Conservation (phyloP, 495 filamentous ascomycete species). For the Tuber microsphaerosporum region DNA sequence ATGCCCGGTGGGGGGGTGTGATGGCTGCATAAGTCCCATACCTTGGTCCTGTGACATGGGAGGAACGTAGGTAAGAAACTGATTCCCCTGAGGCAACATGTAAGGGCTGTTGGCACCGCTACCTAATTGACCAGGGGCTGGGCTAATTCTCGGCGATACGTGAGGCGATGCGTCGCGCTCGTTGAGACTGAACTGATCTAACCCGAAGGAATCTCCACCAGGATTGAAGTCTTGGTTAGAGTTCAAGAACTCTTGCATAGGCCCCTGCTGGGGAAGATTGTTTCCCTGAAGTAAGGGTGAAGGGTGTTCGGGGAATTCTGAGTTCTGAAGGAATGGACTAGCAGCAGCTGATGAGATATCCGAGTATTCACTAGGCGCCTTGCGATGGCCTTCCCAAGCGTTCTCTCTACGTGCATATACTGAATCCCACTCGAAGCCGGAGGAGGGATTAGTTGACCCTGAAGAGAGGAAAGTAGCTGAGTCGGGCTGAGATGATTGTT, state of each 20-base stretch:
- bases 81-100: slow-evolving; percentile 62
- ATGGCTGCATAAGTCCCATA: slow-evolving; percentile 49
- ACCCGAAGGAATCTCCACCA: slow-evolving; percentile 36
- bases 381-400: slow-evolving; percentile 67
- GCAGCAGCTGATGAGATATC: slow-evolving; percentile 72
- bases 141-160: slow-evolving; percentile 35
- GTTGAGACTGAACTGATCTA: slow-evolving; percentile 65
- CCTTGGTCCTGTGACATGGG: slow-evolving; percentile 50
- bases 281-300: slow-evolving; percentile 75
- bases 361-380: slow-evolving; percentile 83
- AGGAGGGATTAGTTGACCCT: slow-evolving; percentile 53
- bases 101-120: slow-evolving; percentile 49
- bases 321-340: slow-evolving; percentile 71
- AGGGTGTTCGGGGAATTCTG: slow-evolving; percentile 70
- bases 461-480: slow-evolving; percentile 61
- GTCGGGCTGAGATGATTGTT: slow-evolving; percentile 49
- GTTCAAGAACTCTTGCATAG: slow-evolving; percentile 67
- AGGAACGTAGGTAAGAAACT: slow-evolving; percentile 47
- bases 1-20: slow-evolving; percentile 52
- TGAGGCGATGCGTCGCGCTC: slow-evolving; percentile 48
- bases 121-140: slow-evolving; percentile 46
- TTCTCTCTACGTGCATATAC: slow-evolving; percentile 47
- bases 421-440: slow-evolving; percentile 55
- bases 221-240: slow-evolving; percentile 46
- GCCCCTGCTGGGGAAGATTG: slow-evolving; percentile 52